Conservation (phyloP, 345 rosid species). For the Mallotus nudiflorus region DNA sequence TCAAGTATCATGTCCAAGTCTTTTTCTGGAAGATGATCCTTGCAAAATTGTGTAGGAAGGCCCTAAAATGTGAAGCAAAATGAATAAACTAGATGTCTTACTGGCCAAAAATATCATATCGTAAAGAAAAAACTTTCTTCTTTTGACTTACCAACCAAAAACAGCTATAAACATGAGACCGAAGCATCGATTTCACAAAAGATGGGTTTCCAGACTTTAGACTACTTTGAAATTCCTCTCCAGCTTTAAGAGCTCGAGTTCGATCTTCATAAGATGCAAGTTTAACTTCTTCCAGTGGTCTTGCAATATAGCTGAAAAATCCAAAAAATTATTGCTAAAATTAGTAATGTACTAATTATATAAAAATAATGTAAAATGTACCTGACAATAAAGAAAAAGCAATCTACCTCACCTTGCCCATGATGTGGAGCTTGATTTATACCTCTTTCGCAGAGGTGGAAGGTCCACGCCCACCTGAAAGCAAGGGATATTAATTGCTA, state of each 20-base stretch:
- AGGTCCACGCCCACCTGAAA: constrained; percentile 31
- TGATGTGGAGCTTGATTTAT: constrained; percentile 33
- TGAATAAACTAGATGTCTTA: neutral
- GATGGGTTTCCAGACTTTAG: constrained; percentile 45
- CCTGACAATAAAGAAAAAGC: neutral
- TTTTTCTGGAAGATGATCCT: constrained; percentile 34
- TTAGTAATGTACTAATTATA: neutral
- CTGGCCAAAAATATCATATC: neutral
- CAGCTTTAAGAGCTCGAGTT: constrained; percentile 33
- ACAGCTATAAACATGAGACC: constrained; percentile 74
- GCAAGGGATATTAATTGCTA: neutral
- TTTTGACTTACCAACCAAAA: constrained; percentile 62
- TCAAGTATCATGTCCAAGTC: constrained; percentile 29
- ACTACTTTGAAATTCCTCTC: constrained; percentile 42
- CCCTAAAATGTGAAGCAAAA: constrained; percentile 29
- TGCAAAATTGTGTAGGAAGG: constrained; percentile 43
- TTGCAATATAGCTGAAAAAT: constrained; percentile 42
- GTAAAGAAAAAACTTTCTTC: neutral
- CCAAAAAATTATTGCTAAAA: neutral
- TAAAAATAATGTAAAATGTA: neutral
- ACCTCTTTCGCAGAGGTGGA: constrained; percentile 24
- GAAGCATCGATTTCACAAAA: constrained; percentile 64
- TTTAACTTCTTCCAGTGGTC: constrained; percentile 51
- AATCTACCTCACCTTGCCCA: constrained; percentile 36
- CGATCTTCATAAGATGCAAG: constrained; percentile 50